A percentile compares a stretch with the other conserved stretches of the same genome.
phyloP scores from a whole-genome alignment of 2,329 filamentous ascomycete genomes.

The Aspergillus sp. region DNA sequence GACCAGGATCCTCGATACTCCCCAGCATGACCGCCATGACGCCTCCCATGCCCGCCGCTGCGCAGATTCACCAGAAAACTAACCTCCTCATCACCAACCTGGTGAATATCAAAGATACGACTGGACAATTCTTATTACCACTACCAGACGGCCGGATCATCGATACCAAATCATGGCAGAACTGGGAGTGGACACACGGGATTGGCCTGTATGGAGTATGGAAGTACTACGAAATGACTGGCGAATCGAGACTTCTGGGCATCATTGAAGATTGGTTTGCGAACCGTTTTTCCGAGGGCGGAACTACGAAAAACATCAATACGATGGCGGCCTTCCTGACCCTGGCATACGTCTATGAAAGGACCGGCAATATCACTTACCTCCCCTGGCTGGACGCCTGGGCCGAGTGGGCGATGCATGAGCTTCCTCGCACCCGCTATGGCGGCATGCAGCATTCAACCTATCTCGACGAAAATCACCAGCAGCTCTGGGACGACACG shows the following conservation, averaged over 20 bases:
- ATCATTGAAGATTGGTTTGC: conserved; percentile 68
- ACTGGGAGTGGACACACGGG: conserved; percentile 75
- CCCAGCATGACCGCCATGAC: conserved; percentile 9
- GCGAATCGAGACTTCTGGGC: conserved; percentile 48
- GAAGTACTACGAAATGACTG: conserved; percentile 69
- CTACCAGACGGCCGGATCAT: conserved; percentile 66
- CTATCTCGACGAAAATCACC: conserved; percentile 59
- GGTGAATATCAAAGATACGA: conserved; percentile 66
- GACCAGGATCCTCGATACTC: background rate
- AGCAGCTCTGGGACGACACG: conserved; percentile 77
- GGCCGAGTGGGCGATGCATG: conserved; percentile 76
- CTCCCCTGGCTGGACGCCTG: conserved; percentile 69
- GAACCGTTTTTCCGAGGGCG: conserved; percentile 57
- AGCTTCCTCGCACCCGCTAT: conserved; percentile 60
- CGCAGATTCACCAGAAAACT: conserved; percentile 47
- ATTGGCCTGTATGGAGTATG: conserved; percentile 72
- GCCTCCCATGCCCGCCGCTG: conserved; percentile 11
- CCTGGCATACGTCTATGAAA: conserved; percentile 68
- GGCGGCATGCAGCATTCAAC: conserved; percentile 69
- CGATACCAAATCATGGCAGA: conserved; percentile 69
- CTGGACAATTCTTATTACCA: conserved; percentile 62
- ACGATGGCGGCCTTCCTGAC: conserved; percentile 73
- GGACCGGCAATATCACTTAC: conserved; percentile 58
- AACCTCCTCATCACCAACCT: conserved; percentile 61
- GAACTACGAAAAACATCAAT: conserved; percentile 77